These are phyloP conservation scores for Ascochyta lentis DNA, from an alignment of 2,329 filamentous ascomycete species.

Conservation along the genomic window DNA sequence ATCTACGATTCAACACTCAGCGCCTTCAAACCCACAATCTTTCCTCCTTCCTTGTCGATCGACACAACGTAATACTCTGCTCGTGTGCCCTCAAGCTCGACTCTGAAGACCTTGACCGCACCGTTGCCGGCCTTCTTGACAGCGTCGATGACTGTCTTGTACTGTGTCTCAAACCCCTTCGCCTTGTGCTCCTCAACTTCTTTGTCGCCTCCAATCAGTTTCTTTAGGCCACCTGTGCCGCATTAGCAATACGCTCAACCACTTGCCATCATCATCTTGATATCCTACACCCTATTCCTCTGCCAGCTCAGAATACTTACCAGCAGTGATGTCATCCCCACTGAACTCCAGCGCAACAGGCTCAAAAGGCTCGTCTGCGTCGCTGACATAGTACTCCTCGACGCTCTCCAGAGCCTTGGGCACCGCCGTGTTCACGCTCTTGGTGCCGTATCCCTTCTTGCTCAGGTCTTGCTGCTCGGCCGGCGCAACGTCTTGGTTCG, in stretches of 20 bases:
- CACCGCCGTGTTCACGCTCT: constrained; percentile 60
- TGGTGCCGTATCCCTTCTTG: constrained; percentile 40
- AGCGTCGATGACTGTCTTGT: constrained; percentile 71
- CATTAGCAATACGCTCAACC: neutral
- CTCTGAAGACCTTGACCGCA: constrained; percentile 77
- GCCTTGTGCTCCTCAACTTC: constrained; percentile 71
- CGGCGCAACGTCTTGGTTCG: constrained; percentile 69
- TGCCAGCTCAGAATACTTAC: constrained; percentile 27
- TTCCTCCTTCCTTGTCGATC: constrained; percentile 63
- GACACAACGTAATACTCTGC: constrained; percentile 82
- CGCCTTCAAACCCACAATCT: constrained; percentile 79
- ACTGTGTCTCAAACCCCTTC: constrained; percentile 76
- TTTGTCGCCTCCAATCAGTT: constrained; percentile 66
- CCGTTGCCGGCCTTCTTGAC: constrained; percentile 70
- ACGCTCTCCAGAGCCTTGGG: constrained; percentile 55
- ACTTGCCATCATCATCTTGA: neutral
- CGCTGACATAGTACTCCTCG: constrained; percentile 75
- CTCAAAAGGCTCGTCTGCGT: constrained; percentile 86
- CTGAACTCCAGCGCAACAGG: constrained; percentile 72
- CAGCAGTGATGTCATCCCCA: constrained; percentile 64
- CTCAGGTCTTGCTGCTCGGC: constrained; percentile 33
- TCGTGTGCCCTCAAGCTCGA: constrained; percentile 67
- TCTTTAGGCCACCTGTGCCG: constrained; percentile 70
- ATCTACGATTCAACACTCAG: constrained; percentile 70
- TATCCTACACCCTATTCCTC: neutral